These are phyloP conservation scores for Fragaria iinumae DNA, from an alignment of 306 rosid species.

Conservation along the genomic window DNA sequence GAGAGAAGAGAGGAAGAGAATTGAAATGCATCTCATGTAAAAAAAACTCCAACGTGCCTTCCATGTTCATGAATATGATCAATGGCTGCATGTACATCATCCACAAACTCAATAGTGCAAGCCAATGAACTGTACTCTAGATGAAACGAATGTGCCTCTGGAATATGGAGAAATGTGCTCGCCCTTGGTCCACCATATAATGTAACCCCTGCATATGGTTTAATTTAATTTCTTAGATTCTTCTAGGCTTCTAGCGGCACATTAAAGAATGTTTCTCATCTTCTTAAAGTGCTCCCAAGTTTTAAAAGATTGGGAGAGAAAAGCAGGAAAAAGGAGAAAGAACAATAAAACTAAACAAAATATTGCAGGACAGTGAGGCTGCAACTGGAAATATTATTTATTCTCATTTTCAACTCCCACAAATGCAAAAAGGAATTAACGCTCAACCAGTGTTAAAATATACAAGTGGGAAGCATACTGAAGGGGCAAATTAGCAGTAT, in stretches of 20 bases:
- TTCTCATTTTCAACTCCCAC: neutral
- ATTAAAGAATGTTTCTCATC: neutral
- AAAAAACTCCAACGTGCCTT: constrained; percentile 57
- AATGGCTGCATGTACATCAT: constrained; percentile 75
- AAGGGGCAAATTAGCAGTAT: neutral
- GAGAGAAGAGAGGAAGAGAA: constrained; percentile 14
- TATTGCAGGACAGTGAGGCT: neutral
- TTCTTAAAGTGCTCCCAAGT: neutral
- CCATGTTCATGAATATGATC: constrained; percentile 80
- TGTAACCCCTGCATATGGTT: constrained; percentile 57
- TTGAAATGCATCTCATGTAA: constrained; percentile 24
- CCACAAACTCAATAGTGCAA: constrained; percentile 87
- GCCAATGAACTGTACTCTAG: constrained; percentile 87
- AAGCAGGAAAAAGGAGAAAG: neutral
- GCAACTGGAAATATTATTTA: neutral
- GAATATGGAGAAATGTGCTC: constrained; percentile 61
- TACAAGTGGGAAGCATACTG: neutral
- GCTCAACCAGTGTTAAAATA: neutral
- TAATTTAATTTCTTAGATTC: neutral
- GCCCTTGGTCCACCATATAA: constrained; percentile 89
- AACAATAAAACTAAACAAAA: neutral
- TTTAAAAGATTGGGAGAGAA: neutral
- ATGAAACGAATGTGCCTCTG: constrained; percentile 68
- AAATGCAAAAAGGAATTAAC: neutral
- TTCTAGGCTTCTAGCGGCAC: neutral